Evolutionary conservation across 495 filamentous ascomycete genomes (phyloP), one percentile per base, ranked within the genome.

Genomic region (Polyplosphaeria fusca): DNA sequence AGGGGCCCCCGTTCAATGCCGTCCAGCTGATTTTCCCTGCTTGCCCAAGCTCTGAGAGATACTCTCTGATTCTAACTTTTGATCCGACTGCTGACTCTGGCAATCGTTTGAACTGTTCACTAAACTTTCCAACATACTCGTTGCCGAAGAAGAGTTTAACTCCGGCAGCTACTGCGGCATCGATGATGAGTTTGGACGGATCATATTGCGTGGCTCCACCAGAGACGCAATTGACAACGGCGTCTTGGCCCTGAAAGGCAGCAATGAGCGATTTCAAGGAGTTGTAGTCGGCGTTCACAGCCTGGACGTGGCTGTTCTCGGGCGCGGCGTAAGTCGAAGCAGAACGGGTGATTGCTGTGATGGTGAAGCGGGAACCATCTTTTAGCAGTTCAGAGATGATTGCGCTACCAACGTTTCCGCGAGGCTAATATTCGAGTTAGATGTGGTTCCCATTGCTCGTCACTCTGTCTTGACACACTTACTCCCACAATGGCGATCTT

Each of bases 131-230:
- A 12, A 55, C 58, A 41, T 43, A 68, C 42, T 68, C 65, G 41
- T 52, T 55, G 16, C 58, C 58, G 32, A 68, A 68, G 41, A 28
- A 65, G 9, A 65, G 25, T 49, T 60, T 68, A 0, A 68, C 58
- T 1, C 65, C 65, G 4, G 65, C 65, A 2, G 49, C 54, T 18
- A 65, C 37, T 2, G 62, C 58, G 2, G 62, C 63, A 35, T 68
- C 62, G 22, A 65, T 58, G 24, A 63, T 35, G 11, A 57, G 42
- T 20, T 63, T 68, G 42, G 50, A 42, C 2, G 47, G 12, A 1
- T 47, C 44, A 27, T 35, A 45, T 18, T 56, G 35, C 1, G 58
- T 61, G 2, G 58, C 45, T 30, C 58, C 44, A 23, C 52, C 58
- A 13, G 63, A 27, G 23, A 61, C 19, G 47, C 52, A 58, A 26